Percentiles rank a stretch among this genome's conserved stretches.
Conservation (phyloP, 1,139 yeast species). For the Pichia sp. region DNA sequence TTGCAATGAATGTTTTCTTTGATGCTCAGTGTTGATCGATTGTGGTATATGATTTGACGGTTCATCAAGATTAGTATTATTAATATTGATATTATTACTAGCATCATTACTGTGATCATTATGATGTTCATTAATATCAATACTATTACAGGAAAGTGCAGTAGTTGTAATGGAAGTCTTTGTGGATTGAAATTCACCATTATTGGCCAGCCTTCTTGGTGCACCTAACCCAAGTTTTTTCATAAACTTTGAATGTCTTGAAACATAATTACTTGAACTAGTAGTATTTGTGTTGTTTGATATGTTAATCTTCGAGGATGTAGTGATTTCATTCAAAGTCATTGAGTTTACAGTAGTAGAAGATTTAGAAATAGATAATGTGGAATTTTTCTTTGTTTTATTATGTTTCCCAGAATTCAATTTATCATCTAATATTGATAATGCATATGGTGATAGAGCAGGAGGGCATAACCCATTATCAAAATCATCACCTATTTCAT, state of each 20-base stretch:
- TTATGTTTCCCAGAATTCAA: neutral
- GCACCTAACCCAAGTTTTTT: slow-evolving; percentile 27
- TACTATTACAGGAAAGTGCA: too few species aligned
- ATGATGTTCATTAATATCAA: too few species aligned
- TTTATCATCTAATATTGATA: slow-evolving; percentile 34
- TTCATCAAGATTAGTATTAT: too few species aligned
- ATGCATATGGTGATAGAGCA: slow-evolving; percentile 53
- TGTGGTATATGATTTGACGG: too few species aligned
- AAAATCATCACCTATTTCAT: slow-evolving; percentile 14
- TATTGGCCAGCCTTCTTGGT: slow-evolving; percentile 22
- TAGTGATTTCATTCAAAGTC: slow-evolving; percentile 2
- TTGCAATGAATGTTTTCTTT: slow-evolving; percentile 6
- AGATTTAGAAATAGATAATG: too few species aligned
- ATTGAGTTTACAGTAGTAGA: slow-evolving; percentile 2
- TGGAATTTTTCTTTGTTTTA: too few species aligned
- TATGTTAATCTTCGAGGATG: slow-evolving; percentile 1
- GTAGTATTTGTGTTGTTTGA: neutral
- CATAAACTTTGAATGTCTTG: slow-evolving; percentile 18
- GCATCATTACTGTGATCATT: too few species aligned
- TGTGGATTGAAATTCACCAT: slow-evolving; percentile 5
- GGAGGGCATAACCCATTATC: slow-evolving; percentile 57
- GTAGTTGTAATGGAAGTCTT: neutral
- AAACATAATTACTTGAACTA: neutral
- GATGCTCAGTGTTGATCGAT: neutral
- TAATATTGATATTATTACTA: too few species aligned